phyloP scores from a whole-genome alignment of 2,329 filamentous ascomycete species.

The Sarocladium strictum region DNA sequence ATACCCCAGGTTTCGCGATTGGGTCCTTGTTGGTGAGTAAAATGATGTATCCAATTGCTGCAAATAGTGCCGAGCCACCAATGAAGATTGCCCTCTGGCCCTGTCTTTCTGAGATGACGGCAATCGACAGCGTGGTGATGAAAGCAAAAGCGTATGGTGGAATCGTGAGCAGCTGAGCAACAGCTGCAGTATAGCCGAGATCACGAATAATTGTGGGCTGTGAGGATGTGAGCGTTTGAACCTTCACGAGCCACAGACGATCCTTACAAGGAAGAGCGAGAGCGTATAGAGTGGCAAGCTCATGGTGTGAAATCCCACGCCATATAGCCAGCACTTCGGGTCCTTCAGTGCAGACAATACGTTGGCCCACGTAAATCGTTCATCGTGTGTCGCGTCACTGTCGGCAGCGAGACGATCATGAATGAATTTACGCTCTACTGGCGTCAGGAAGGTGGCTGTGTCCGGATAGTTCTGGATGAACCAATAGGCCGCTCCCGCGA shows the following conservation, averaged over 20 bases:
- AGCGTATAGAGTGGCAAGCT: conserved; percentile 55
- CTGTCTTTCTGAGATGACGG: conserved; percentile 53
- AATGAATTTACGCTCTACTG: conserved; percentile 50
- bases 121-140: conserved; percentile 50
- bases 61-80: conserved; percentile 49
- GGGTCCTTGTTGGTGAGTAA: conserved; percentile 46
- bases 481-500: conserved; percentile 44
- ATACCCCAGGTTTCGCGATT: conserved; percentile 43
- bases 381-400: conserved; percentile 62
- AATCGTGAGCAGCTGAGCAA: conserved; percentile 53
- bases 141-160: conserved; percentile 61
- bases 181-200: conserved; percentile 46
- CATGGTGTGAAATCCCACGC: conserved; percentile 66
- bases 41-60: conserved; percentile 56
- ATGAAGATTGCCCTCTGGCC: conserved; percentile 58
- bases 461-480: conserved; percentile 63
- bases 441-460: conserved; percentile 50
- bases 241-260: neutral
- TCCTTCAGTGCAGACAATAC: conserved; percentile 60
- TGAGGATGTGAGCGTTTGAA: conserved; percentile 29
- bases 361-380: conserved; percentile 62
- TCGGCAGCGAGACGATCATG: conserved; percentile 59
- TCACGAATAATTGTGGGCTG: conserved; percentile 23
- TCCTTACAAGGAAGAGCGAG: conserved; percentile 45
- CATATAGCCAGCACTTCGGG: conserved; percentile 68